A percentile compares a stretch with the other conserved stretches of the same genome.
These are phyloP conservation scores for Stygiomarasmius scandens DNA, from an alignment of 1,284 basidiomycete species.

Conservation along the genomic window DNA sequence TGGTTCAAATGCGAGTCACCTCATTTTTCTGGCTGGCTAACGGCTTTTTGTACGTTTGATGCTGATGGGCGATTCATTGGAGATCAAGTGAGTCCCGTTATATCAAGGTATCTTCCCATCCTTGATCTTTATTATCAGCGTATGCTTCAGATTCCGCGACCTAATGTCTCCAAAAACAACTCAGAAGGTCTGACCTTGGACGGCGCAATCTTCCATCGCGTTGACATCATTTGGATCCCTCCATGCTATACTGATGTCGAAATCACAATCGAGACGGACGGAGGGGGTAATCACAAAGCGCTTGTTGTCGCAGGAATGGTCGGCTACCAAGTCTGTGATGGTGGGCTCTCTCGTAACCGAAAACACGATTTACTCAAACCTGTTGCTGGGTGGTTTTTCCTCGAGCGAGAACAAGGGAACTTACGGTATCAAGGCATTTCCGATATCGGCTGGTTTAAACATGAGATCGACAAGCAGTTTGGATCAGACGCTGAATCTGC, in stretches of 20 bases:
- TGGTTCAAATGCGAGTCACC: conserved; percentile 22
- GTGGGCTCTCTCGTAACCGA: background rate
- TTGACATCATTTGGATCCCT: background rate
- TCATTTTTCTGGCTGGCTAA: conserved; percentile 37
- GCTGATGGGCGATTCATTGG: conserved; percentile 28
- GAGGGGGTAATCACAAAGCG: conserved; percentile 19
- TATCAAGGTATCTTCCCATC: background rate
- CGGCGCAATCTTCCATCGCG: background rate
- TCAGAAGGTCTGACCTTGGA: conserved; percentile 1
- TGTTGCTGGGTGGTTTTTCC: conserved; percentile 24
- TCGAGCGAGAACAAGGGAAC: background rate
- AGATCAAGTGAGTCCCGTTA: background rate
- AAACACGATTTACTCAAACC: conserved; percentile 22
- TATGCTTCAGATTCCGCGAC: background rate
- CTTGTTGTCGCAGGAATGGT: conserved; percentile 44
- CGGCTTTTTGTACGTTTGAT: conserved; percentile 40
- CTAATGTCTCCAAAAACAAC: background rate
- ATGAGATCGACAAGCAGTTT: no score
- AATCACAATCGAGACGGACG: background rate
- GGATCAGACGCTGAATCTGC: no score
- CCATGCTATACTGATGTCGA: background rate
- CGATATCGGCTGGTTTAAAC: background rate
- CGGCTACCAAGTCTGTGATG: conserved; percentile 29
- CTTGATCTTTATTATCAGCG: background rate
- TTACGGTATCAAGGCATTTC: background rate